phyloP scores from a whole-genome alignment of 1,284 basidiomycete species.

The Apiotrichum siamense region DNA sequence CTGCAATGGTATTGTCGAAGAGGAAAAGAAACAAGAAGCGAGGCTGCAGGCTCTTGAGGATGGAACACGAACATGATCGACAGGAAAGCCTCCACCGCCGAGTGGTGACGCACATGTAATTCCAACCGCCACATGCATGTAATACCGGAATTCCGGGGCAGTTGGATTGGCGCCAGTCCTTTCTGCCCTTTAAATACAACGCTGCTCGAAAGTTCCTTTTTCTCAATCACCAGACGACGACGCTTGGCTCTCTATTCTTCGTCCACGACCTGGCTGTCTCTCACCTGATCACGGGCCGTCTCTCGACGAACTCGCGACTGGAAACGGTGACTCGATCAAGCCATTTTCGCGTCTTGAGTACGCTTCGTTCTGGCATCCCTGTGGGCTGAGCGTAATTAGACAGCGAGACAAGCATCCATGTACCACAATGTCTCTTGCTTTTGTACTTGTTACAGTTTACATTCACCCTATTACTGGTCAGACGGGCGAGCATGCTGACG shows the following conservation, averaged over 20 bases:
- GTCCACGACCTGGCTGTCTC: slow-evolving; percentile 34
- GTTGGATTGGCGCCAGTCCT: background rate
- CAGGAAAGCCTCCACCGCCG: too few species aligned
- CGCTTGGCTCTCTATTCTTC: slow-evolving; percentile 20
- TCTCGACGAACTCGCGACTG: background rate
- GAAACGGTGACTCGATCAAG: slow-evolving; percentile 18
- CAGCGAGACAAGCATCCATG: slow-evolving; percentile 28
- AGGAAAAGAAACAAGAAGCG: background rate
- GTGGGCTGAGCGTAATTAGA: slow-evolving; percentile 45
- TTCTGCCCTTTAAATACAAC: too few species aligned
- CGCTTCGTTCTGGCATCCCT: slow-evolving; percentile 25
- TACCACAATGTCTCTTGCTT: too few species aligned
- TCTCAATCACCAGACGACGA: slow-evolving; percentile 33
- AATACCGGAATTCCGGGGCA: background rate
- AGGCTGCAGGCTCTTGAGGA: background rate
- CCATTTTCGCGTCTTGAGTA: slow-evolving; percentile 38
- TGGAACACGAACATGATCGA: too few species aligned
- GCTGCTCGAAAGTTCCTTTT: too few species aligned
- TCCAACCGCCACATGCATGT: too few species aligned
- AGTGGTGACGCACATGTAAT: too few species aligned
- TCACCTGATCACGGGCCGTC: slow-evolving; percentile 16
- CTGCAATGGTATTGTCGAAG: background rate
- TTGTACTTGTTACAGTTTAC: too few species aligned
- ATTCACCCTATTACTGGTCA: too few species aligned
- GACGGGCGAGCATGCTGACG: too few species aligned